Evolutionary conservation across 2,329 filamentous ascomycete genomes (phyloP).

Genomic region (Exserohilum rostratum): DNA sequence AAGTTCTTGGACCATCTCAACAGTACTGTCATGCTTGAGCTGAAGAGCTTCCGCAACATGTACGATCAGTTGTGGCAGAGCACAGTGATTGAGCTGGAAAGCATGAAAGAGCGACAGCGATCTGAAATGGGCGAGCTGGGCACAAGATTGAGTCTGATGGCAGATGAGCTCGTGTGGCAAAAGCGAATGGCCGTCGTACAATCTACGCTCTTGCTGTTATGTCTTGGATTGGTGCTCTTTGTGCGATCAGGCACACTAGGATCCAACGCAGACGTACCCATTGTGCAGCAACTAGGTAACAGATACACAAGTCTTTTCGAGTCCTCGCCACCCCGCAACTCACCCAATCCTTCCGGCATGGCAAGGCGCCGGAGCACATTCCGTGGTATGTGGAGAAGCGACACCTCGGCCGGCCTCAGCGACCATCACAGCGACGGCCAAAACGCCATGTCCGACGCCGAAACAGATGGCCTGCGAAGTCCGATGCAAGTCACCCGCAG

Average conservation of each 20-base stretch:
- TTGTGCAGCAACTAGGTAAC: conserved; percentile 53
- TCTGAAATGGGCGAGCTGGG: conserved; percentile 83
- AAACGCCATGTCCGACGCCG: conserved; percentile 34
- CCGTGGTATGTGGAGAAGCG: conserved; percentile 43
- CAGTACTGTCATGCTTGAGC: conserved; percentile 79
- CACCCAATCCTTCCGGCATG: conserved; percentile 36
- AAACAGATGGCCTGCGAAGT: conserved; percentile 43
- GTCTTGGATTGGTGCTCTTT: conserved; percentile 87
- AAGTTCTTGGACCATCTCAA: conserved; percentile 86
- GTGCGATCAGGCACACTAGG: conserved; percentile 47
- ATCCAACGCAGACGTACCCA: conserved; percentile 50
- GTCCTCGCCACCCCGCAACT: conserved; percentile 41
- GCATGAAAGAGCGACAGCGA: conserved; percentile 82
- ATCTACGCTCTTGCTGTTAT: conserved; percentile 83
- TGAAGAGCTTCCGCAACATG: conserved; percentile 66
- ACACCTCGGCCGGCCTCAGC: conserved; percentile 9
- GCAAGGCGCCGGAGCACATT: conserved; percentile 40
- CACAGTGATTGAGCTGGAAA: conserved; percentile 88
- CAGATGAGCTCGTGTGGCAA: conserved; percentile 84
- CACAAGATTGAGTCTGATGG: conserved; percentile 80
- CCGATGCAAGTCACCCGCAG: conserved; percentile 40
- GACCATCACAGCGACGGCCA: conserved; percentile 38
- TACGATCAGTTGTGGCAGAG: conserved; percentile 98
- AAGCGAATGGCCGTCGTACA: conserved; percentile 95
- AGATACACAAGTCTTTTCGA: conserved; percentile 47